phyloP scores from a whole-genome alignment of 768 basidiomycete genomes.

The Naganishia friedmannii region DNA sequence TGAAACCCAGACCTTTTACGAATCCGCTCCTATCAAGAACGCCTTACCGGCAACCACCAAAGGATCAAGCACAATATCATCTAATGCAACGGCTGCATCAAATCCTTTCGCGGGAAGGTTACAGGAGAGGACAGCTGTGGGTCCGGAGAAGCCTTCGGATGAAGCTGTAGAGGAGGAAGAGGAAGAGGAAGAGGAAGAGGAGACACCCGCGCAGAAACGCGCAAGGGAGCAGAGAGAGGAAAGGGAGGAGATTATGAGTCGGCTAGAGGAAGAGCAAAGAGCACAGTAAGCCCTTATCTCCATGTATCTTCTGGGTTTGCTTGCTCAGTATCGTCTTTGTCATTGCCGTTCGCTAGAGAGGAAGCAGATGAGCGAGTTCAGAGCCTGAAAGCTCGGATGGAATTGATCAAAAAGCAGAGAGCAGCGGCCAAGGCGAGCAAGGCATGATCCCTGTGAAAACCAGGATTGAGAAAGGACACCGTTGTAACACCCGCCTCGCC shows the following conservation, averaged over 20 bases:
- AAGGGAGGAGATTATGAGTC: conserved; percentile 47
- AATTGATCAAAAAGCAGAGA: conserved; percentile 21
- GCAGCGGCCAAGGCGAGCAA: conserved; percentile 12
- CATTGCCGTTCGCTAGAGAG: conserved; percentile 1
- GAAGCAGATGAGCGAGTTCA: conserved; percentile 29
- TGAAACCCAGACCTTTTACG: conserved; percentile 45
- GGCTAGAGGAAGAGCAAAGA: conserved; percentile 48
- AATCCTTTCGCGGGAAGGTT: conserved; percentile 28
- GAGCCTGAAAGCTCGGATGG: conserved; percentile 24
- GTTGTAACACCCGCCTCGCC: not conserved
- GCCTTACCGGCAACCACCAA: conserved; percentile 15
- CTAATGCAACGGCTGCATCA: conserved; percentile 14
- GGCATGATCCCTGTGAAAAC: not conserved
- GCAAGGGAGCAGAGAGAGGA: conserved; percentile 43
- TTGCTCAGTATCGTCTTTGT: not conserved
- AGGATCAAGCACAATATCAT: conserved; percentile 20
- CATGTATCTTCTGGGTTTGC: not conserved
- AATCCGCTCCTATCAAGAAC: conserved; percentile 43
- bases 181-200: conserved; percentile 38
- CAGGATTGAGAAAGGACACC: not conserved
- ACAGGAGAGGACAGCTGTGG: conserved; percentile 27
- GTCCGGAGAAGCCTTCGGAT: conserved; percentile 46
- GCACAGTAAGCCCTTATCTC: conserved; percentile 43
- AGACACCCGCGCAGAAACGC: conserved; percentile 42
- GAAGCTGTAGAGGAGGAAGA: conserved; percentile 45